phyloP scores from a whole-genome alignment of 805 yeast species.

The Zygosaccharomyces pseudorouxii region DNA sequence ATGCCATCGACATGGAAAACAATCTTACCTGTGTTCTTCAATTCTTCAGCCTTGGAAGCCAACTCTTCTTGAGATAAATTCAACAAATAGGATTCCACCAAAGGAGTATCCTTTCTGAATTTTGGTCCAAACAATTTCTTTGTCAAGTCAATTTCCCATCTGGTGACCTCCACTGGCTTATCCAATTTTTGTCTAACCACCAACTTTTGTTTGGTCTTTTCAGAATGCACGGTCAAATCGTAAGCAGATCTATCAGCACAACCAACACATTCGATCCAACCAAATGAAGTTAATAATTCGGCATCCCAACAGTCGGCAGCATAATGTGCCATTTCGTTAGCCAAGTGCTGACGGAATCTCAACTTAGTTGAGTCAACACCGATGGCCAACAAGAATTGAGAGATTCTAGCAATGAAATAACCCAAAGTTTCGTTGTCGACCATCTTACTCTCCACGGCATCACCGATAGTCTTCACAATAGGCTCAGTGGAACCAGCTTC shows the following conservation, averaged over 20 bases:
- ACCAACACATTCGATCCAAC: conserved; percentile 99
- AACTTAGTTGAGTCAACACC: conserved; percentile 83
- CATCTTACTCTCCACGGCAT: conserved; percentile 82
- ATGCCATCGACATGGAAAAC: conserved; percentile 63
- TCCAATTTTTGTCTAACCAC: conserved; percentile 89
- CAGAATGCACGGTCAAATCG: conserved; percentile 92
- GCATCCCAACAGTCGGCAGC: conserved; percentile 99
- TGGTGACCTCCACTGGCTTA: conserved; percentile 77
- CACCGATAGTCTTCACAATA: conserved; percentile 67
- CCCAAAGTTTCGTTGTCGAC: conserved; percentile 97
- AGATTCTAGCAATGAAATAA: conserved; percentile 92
- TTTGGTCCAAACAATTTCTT: conserved; percentile 97
- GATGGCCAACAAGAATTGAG: conserved; percentile 73
- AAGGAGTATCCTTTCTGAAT: conserved; percentile 95
- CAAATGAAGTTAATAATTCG: conserved; percentile 90
- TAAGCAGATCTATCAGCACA: conserved; percentile 99
- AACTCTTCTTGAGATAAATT: conserved; percentile 80
- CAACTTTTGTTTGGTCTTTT: conserved; percentile 89
- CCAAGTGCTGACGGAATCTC: conserved; percentile 98
- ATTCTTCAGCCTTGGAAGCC: conserved; percentile 68
- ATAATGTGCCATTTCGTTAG: conserved; percentile 99
- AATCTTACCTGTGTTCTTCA: conserved; percentile 57
- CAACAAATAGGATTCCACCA: conserved; percentile 75
- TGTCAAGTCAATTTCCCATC: conserved; percentile 78
- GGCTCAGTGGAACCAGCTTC: conserved; percentile 75